Conservation (phyloP, 148 eudicot species). For the Gaultheria prostrata region DNA sequence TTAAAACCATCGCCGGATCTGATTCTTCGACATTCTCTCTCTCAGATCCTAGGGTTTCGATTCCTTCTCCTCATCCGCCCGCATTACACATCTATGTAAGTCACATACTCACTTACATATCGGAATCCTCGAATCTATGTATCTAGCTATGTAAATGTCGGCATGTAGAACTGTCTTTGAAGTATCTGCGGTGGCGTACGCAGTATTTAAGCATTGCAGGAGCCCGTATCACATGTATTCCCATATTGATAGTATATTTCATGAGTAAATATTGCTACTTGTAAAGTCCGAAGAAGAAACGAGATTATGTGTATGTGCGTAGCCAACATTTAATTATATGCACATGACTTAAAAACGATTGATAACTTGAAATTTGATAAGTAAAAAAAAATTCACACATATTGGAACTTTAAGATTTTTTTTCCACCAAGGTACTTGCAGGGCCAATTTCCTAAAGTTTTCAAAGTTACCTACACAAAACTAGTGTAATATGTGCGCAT, state of each 20-base stretch:
- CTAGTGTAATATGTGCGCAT: neutral
- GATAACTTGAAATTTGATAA: neutral
- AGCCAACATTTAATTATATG: too few species aligned
- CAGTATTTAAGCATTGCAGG: neutral
- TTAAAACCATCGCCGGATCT: neutral
- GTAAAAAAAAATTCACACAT: too few species aligned
- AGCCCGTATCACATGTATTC: neutral
- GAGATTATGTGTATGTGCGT: neutral
- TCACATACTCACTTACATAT: neutral
- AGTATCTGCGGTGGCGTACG: neutral
- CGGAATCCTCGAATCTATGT: neutral
- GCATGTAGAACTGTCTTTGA: neutral
- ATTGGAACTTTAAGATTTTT: neutral
- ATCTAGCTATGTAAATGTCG: neutral
- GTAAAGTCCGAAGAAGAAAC: neutral
- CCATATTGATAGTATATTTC: neutral
- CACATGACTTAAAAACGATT: neutral
- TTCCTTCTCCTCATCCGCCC: neutral
- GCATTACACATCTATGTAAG: neutral
- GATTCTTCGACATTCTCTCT: neutral
- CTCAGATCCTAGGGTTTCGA: neutral
- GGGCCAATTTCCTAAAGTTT: neutral
- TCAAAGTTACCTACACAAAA: neutral
- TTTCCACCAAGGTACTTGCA: neutral
- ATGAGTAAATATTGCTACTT: neutral